Percentiles rank a stretch among this genome's conserved stretches.
phyloP scores from a whole-genome alignment of 1,284 basidiomycete species.

The Inonotus obliquus region DNA sequence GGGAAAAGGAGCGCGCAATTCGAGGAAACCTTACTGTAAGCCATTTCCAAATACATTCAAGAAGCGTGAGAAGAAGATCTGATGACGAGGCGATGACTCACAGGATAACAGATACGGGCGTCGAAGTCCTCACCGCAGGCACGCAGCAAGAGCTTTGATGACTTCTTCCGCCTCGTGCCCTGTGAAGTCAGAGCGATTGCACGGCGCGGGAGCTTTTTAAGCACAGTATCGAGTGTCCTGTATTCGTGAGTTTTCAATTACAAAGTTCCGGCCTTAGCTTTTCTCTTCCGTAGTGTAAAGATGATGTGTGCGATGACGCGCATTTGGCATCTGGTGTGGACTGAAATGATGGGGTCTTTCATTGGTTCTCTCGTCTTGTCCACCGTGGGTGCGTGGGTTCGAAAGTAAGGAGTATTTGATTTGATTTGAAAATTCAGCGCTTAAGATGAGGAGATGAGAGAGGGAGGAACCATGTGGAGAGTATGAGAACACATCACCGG shows the following conservation, averaged over 20 bases:
- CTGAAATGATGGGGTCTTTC: no score
- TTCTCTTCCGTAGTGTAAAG: conserved; percentile 10
- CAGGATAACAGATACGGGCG: conserved; percentile 89
- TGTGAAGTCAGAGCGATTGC: neutral
- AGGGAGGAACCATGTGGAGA: no score
- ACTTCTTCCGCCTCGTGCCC: conserved; percentile 7
- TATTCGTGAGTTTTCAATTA: conserved; percentile 5
- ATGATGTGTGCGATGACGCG: conserved; percentile 16
- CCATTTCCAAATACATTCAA: conserved; percentile 23
- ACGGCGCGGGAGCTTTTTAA: neutral
- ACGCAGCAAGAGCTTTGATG: conserved; percentile 34
- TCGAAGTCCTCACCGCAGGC: conserved; percentile 81
- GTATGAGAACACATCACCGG: no score
- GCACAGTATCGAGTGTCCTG: conserved; percentile 1
- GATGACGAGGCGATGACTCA: conserved; percentile 20
- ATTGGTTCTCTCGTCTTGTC: no score
- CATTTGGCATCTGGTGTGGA: conserved; percentile 6
- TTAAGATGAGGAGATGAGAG: no score
- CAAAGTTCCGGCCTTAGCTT: conserved; percentile 16
- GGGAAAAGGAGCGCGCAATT: conserved; percentile 91
- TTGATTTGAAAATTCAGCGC: no score
- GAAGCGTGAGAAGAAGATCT: conserved; percentile 9
- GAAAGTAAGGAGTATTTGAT: no score
- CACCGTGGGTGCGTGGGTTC: no score
- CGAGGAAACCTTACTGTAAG: conserved; percentile 88